Conservation (phyloP, 805 yeast species). For the Zygosaccharomyces bisporus region DNA sequence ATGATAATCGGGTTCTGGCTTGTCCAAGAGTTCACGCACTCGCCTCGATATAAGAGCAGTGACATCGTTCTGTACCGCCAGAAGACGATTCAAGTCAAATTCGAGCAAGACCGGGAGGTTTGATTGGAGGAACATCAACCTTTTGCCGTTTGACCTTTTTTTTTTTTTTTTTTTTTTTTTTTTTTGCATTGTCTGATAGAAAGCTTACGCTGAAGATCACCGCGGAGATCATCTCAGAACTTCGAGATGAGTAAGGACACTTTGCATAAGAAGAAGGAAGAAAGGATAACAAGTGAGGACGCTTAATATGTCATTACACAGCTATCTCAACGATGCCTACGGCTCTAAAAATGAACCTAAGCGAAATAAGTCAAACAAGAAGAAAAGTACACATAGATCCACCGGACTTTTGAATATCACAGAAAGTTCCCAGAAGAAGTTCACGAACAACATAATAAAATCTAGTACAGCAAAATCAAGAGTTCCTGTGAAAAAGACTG, state of each 20-base stretch:
- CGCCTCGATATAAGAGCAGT: conserved; percentile 17
- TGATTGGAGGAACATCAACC: conserved; percentile 11
- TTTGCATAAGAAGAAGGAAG: no score
- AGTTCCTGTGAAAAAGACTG: conserved; percentile 6
- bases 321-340: conserved; percentile 46
- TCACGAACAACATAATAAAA: conserved; percentile 11
- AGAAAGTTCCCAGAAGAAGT: conserved; percentile 19
- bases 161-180: neutral
- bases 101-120: conserved; percentile 11
- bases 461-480: neutral
- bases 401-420: conserved; percentile 16
- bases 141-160: neutral
- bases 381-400: conserved; percentile 18
- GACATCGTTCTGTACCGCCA: conserved; percentile 26
- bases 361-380: conserved; percentile 29
- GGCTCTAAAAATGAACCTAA: conserved; percentile 29
- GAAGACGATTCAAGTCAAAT: conserved; percentile 20
- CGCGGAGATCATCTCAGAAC: conserved; percentile 1
- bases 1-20: neutral
- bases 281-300: neutral
- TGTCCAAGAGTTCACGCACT: conserved; percentile 6
- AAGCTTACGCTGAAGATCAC: neutral
- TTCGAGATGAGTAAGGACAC: neutral
- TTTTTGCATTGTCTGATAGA: neutral
- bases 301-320: conserved; percentile 42